Evolutionary conservation across 1,284 basidiomycete genomes (phyloP).

Genomic region (Austroboletus olivaceoglutinosus): DNA sequence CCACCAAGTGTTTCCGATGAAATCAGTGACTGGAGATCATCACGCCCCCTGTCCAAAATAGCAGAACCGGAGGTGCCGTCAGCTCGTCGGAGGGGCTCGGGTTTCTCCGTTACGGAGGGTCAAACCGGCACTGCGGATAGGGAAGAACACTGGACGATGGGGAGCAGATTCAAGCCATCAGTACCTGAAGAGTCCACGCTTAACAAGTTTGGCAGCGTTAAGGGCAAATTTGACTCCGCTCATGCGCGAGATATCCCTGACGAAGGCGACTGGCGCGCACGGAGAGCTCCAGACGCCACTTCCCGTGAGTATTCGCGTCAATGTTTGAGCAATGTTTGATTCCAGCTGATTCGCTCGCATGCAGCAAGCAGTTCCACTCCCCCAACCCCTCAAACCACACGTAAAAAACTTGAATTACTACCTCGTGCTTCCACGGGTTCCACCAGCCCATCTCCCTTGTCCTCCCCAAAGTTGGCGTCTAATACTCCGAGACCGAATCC

Average conservation of each 20-base stretch:
- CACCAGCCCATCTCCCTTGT: slow-evolving; percentile 64
- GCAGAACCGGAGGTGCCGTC: slow-evolving; percentile 48
- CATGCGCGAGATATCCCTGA: slow-evolving; percentile 49
- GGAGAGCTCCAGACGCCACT: slow-evolving; percentile 45
- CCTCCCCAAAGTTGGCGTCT: slow-evolving; percentile 65
- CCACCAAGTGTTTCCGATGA: slow-evolving; percentile 52
- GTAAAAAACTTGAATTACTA: slow-evolving; percentile 79
- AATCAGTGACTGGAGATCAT: slow-evolving; percentile 69
- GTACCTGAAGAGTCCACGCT: slow-evolving; percentile 40
- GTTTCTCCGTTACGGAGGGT: slow-evolving; percentile 51
- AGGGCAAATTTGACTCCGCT: slow-evolving; percentile 51
- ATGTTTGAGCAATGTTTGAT: background rate
- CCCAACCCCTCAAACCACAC: slow-evolving; percentile 72
- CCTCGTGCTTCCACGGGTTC: slow-evolving; percentile 70
- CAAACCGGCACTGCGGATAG: slow-evolving; percentile 62
- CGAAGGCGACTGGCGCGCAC: slow-evolving; percentile 62
- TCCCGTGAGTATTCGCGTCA: slow-evolving; percentile 51
- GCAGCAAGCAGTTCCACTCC: slow-evolving; percentile 70
- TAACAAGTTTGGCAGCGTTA: slow-evolving; percentile 50
- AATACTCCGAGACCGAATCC: slow-evolving; percentile 59
- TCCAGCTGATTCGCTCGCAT: slow-evolving; percentile 8
- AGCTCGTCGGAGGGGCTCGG: slow-evolving; percentile 54
- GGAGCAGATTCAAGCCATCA: slow-evolving; percentile 66
- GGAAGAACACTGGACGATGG: slow-evolving; percentile 74
- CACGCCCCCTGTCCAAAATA: slow-evolving; percentile 44